Conservation (phyloP, 2,329 filamentous ascomycete genomes). For the Cladosporium sp. region DNA sequence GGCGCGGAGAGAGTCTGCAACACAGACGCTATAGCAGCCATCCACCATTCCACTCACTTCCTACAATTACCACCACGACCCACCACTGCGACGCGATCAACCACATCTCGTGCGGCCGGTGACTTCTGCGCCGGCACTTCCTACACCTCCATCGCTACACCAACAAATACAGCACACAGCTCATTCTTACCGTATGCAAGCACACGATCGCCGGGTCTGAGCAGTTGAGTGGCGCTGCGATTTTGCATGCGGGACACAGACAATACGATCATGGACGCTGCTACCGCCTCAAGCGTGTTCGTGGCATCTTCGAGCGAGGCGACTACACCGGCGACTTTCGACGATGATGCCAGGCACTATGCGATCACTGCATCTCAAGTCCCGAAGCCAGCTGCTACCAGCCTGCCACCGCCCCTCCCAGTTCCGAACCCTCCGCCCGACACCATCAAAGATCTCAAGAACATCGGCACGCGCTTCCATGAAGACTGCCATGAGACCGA, state of each 20-base stretch:
- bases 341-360: constrained; percentile 27
- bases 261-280: constrained; percentile 9
- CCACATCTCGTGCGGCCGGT: no score
- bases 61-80: no score
- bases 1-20: no score
- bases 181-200: background rate
- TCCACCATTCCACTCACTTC: no score
- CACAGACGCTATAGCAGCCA: no score
- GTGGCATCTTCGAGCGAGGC: constrained; percentile 21
- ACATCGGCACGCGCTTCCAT: constrained; percentile 26
- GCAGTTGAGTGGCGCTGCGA: constrained; percentile 10
- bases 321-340: constrained; percentile 18
- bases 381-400: constrained; percentile 21
- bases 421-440: constrained; percentile 16
- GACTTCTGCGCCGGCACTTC: no score
- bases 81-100: no score
- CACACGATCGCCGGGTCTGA: background rate
- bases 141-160: background rate
- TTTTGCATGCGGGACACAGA: background rate
- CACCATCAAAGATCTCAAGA: constrained; percentile 24
- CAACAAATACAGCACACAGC: background rate
- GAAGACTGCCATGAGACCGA: constrained; percentile 29
- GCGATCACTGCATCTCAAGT: constrained; percentile 25
- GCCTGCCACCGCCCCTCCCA: constrained; percentile 14
- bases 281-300: constrained; percentile 6